A percentile compares a stretch with the other conserved stretches of the same genome.
phyloP scores from a whole-genome alignment of 441 rosid genomes.

The Capsella rubella region DNA sequence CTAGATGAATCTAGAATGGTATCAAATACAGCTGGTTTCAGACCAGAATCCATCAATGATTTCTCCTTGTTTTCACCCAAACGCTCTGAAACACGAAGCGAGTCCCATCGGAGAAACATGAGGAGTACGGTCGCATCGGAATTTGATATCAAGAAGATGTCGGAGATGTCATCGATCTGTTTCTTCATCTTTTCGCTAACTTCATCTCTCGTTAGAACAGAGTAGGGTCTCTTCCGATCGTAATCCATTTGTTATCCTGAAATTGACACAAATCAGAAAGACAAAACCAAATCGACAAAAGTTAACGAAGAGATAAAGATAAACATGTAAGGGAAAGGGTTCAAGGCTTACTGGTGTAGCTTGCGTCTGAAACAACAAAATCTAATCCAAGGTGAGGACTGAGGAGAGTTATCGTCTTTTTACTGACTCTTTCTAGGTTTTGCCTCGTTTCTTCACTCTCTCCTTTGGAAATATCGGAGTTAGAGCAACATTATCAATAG shows the following conservation, averaged over 20 bases:
- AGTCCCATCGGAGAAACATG: constrained; percentile 24
- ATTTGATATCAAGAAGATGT: constrained; percentile 27
- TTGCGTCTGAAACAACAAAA: background rate
- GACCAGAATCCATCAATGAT: constrained; percentile 10
- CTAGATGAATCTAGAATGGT: background rate
- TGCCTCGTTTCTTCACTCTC: background rate
- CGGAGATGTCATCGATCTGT: constrained; percentile 26
- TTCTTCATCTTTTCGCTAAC: constrained; percentile 6
- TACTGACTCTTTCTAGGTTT: background rate
- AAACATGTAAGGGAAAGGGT: background rate
- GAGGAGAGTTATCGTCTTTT: no score
- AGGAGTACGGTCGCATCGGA: constrained; percentile 34
- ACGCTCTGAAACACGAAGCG: constrained; percentile 20
- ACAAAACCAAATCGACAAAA: background rate
- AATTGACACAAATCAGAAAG: background rate
- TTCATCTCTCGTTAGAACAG: constrained; percentile 14
- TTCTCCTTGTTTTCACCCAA: constrained; percentile 14
- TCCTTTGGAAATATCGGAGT: background rate
- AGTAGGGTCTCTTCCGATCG: constrained; percentile 6
- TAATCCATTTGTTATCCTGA: constrained; percentile 10
- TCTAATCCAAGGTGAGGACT: background rate
- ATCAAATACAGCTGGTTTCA: constrained; percentile 11
- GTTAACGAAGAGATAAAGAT: background rate
- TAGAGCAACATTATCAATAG: no score
- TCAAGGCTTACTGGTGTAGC: background rate